Percentiles rank a stretch among this genome's conserved stretches.
Conservation (phyloP, 1,139 yeast genomes). For the Yamadazyma songkhlaensis region DNA sequence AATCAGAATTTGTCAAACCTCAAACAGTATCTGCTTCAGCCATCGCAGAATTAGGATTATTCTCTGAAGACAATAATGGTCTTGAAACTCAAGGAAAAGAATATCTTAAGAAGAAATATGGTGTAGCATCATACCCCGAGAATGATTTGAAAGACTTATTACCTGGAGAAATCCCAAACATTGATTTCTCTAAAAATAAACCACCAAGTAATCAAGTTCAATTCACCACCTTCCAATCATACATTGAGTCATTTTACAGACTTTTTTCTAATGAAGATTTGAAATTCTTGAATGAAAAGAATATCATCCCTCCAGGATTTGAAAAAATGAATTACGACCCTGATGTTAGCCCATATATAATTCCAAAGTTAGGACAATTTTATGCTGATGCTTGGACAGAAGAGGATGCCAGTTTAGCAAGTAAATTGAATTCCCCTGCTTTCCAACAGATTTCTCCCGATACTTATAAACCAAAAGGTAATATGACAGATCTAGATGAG, state of each 20-base stretch:
- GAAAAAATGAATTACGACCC: slow-evolving; percentile 57
- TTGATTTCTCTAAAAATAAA: slow-evolving; percentile 80
- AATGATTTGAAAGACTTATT: slow-evolving; percentile 69
- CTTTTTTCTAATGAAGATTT: slow-evolving; percentile 77
- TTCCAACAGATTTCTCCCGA: slow-evolving; percentile 39
- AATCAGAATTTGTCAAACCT: slow-evolving; percentile 71
- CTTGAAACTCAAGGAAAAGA: slow-evolving; percentile 65
- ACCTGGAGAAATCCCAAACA: slow-evolving; percentile 87
- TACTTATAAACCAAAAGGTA: slow-evolving; percentile 59
- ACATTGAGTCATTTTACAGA: slow-evolving; percentile 82
- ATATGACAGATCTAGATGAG: slow-evolving; percentile 59
- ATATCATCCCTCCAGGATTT: slow-evolving; percentile 53
- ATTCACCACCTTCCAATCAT: slow-evolving; percentile 81
- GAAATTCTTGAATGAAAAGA: slow-evolving; percentile 63
- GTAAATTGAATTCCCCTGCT: slow-evolving; percentile 39
- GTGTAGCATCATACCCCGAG: slow-evolving; percentile 86
- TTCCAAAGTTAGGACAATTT: slow-evolving; percentile 82
- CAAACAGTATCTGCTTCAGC: slow-evolving; percentile 74
- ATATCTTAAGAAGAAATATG: slow-evolving; percentile 71
- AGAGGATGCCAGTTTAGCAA: slow-evolving; percentile 58
- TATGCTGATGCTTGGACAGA: slow-evolving; percentile 86
- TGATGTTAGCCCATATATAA: slow-evolving; percentile 61
- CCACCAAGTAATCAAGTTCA: slow-evolving; percentile 89
- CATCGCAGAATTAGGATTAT: slow-evolving; percentile 59
- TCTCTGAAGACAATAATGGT: slow-evolving; percentile 56